Percentiles rank a stretch among this genome's conserved stretches.
Conservation (phyloP, 306 rosid genomes). For the Erythrophleum fordii region DNA sequence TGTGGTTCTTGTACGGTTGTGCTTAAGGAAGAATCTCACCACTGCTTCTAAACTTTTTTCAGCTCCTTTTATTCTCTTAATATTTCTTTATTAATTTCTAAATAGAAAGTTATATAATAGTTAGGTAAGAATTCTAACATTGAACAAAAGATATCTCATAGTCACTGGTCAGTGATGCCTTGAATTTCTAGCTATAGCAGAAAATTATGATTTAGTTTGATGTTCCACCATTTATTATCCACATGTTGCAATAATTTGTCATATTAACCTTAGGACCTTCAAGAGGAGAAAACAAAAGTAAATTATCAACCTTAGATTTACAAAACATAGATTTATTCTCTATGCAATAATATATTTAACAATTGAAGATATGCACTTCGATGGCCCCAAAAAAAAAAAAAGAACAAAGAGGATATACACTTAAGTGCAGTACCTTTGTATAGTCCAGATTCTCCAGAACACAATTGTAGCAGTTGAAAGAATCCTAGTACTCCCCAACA, state of each 20-base stretch:
- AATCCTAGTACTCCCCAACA: conserved; percentile 92
- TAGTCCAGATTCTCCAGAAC: conserved; percentile 78
- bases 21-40: neutral
- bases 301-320: neutral
- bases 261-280: neutral
- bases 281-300: neutral
- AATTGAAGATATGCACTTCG: neutral
- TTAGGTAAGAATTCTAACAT: neutral
- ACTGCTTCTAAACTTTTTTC: neutral
- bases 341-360: neutral
- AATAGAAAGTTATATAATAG: neutral
- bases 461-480: conserved; percentile 73
- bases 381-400: too few species aligned
- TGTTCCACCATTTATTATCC: neutral
- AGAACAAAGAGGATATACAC: too few species aligned
- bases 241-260: neutral
- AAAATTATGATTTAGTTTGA: neutral
- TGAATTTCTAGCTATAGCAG: neutral
- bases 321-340: neutral
- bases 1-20: neutral
- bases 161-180: neutral
- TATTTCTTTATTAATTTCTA: neutral
- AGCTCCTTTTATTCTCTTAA: neutral
- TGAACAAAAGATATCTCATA: neutral
- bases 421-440: conserved; percentile 69